Conservation (phyloP, 2,329 filamentous ascomycete genomes). For the Penicillium sp. region DNA sequence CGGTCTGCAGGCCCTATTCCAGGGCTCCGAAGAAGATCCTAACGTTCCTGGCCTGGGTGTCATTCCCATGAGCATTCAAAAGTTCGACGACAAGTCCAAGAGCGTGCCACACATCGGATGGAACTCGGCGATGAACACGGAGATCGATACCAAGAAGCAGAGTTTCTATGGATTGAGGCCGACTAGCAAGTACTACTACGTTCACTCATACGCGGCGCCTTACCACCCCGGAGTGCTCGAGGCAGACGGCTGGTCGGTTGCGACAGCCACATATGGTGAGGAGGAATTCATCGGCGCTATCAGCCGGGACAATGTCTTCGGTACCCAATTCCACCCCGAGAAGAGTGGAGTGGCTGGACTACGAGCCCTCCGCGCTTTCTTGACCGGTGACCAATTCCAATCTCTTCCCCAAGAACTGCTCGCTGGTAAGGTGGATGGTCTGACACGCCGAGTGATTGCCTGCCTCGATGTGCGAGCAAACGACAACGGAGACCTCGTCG, state of each 20-base stretch:
- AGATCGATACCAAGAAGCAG: constrained; percentile 51
- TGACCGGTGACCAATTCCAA: constrained; percentile 70
- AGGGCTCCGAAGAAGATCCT: constrained; percentile 80
- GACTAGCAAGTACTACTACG: constrained; percentile 96
- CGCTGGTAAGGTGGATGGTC: constrained; percentile 59
- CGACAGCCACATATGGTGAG: constrained; percentile 82
- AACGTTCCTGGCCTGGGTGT: constrained; percentile 75
- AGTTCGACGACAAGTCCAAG: constrained; percentile 79
- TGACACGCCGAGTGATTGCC: constrained; percentile 93
- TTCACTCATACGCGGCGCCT: constrained; percentile 88
- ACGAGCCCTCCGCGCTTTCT: constrained; percentile 81
- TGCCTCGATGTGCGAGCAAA: constrained; percentile 96
- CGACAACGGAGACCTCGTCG: constrained; percentile 91
- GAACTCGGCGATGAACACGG: constrained; percentile 77
- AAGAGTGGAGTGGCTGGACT: constrained; percentile 93
- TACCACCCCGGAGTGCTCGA: constrained; percentile 78
- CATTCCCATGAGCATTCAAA: constrained; percentile 72
- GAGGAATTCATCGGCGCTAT: constrained; percentile 93
- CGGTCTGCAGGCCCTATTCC: constrained; percentile 87
- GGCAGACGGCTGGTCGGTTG: constrained; percentile 85
- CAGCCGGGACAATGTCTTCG: constrained; percentile 82
- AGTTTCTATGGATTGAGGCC: constrained; percentile 79
- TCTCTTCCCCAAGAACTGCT: constrained; percentile 51
- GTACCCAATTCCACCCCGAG: constrained; percentile 96
- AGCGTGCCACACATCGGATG: constrained; percentile 99